Base-by-base conservation (phyloP, 2,329 filamentous ascomycete species). In the Penicillium thymicola region DNA sequence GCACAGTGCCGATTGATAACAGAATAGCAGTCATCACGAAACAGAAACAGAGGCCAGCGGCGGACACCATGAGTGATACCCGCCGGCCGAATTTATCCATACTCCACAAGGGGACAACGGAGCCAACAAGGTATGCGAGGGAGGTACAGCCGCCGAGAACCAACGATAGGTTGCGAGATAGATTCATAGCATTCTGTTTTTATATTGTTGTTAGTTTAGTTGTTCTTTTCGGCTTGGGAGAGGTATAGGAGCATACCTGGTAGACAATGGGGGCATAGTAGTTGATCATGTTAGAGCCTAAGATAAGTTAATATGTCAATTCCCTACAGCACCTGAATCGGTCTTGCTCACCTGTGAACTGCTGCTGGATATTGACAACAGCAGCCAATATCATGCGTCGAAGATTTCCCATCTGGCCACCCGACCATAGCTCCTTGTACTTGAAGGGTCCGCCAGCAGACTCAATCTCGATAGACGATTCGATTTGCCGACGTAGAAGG, bases 91-190 rank as follows among this genome's bases (percentile, higher is more conserved):
- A 75, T 1, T 71, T 65, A 54, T 79, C 76, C 67, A 78, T 72
- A 8, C 76, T 65, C 46, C 74, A 71, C 4, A 78, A 64, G 0
- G 77, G 75, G 51, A 78, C 77, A 2, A 71, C 66, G 0, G 72
- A 75, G 8, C 74, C 75, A 14, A 75, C 68, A 9, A 78, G 64
- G 52, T 76, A 79, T 0, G 71, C 74, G 45, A 70, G 69, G 23
- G 72, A 72, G 30, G 70, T 73, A 50, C 69, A 75, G 4, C 82
- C 82, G 23, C 80, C 81, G 1, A 85, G 70, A 5, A 85, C 76
- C 38, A 84, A 69, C 32, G 81, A 79, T 34, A 84, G 68, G n/a
- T 81, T 76, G 2, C 78, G 74, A 13, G 68, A 67, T 4, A 79
- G 58, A 2, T 68, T 61, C 70, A 79, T 76, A 10, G 69, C 72